Evolutionary conservation across 75 land plant species (phyloP).

Genomic region (Pinus tabuliformis): DNA sequence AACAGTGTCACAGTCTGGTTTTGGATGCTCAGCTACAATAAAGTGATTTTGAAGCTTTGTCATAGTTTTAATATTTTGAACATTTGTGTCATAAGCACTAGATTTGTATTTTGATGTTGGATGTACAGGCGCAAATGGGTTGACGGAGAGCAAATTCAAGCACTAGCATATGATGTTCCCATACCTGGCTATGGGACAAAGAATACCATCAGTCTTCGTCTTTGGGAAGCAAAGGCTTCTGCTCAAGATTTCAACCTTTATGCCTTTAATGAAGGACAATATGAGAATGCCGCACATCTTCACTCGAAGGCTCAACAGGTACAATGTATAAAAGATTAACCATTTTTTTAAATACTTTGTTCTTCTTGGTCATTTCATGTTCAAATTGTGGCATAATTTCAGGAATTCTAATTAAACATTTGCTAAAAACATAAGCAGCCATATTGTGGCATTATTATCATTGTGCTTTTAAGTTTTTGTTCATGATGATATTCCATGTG

Average conservation of each 20-base stretch:
- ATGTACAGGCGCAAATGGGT: conserved; percentile 78
- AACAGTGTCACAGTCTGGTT: too few species aligned
- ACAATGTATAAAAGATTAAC: not conserved
- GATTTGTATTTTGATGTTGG: not conserved
- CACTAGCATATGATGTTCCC: conserved; percentile 95
- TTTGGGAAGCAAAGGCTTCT: conserved; percentile 87
- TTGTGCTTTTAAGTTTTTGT: not conserved
- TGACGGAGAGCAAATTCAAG: conserved; percentile 80
- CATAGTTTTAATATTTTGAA: not conserved
- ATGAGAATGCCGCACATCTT: conserved; percentile 73
- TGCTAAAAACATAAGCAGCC: not conserved
- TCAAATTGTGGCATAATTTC: conserved; percentile 1
- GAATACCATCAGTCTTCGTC: conserved; percentile 85
- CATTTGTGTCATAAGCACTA: not conserved
- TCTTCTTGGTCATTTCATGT: not conserved
- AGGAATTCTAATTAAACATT: not conserved
- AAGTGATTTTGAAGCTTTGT: not conserved
- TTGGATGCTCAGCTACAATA: not conserved
- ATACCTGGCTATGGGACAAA: conserved; percentile 95
- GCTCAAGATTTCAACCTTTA: conserved; percentile 72
- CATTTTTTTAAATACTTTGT: not conserved
- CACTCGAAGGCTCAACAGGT: conserved; percentile 91
- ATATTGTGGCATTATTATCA: not conserved
- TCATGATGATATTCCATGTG: not conserved
- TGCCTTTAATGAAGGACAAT: conserved; percentile 83